phyloP scores from a whole-genome alignment of 768 basidiomycete species.

The Porpolomopsis calyptriformis region DNA sequence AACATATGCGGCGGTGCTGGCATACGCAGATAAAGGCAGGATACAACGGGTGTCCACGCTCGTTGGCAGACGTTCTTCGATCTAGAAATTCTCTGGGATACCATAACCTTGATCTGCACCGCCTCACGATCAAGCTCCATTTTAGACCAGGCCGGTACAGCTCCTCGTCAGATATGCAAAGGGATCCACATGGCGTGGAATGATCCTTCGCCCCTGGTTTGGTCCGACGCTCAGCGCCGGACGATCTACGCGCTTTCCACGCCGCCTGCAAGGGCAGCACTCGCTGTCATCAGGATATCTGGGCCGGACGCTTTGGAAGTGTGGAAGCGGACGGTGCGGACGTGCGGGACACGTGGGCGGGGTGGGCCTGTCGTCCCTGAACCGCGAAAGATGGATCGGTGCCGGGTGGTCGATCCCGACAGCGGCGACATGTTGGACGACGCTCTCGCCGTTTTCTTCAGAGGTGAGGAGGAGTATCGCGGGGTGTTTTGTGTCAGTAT shows the following conservation, averaged over 20 bases:
- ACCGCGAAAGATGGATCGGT: slow-evolving; percentile 63
- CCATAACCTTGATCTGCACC: slow-evolving; percentile 11
- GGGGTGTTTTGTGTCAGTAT: neutral
- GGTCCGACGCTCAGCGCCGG: slow-evolving; percentile 43
- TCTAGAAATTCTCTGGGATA: slow-evolving; percentile 10
- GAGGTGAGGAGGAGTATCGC: slow-evolving; percentile 34
- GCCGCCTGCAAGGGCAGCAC: slow-evolving; percentile 74
- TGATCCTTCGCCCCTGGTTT: slow-evolving; percentile 11
- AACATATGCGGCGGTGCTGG: neutral
- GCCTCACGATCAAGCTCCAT: slow-evolving; percentile 11
- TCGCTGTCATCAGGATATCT: slow-evolving; percentile 75
- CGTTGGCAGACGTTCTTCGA: neutral
- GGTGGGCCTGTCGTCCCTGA: slow-evolving; percentile 23
- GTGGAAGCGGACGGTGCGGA: slow-evolving; percentile 49
- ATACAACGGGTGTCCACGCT: neutral
- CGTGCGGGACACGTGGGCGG: slow-evolving; percentile 11
- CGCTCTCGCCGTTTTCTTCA: slow-evolving; percentile 73
- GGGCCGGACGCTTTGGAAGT: slow-evolving; percentile 62
- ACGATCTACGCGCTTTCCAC: slow-evolving; percentile 88
- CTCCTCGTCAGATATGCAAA: neutral
- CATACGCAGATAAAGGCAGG: neutral
- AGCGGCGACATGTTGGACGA: slow-evolving; percentile 61
- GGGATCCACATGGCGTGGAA: neutral
- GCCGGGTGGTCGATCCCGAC: slow-evolving; percentile 54
- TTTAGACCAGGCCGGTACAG: neutral